Evolutionary conservation across 495 filamentous ascomycete species (phyloP), one percentile per base, ranked within the genome.

Genomic region (Amorphotheca resinae): DNA sequence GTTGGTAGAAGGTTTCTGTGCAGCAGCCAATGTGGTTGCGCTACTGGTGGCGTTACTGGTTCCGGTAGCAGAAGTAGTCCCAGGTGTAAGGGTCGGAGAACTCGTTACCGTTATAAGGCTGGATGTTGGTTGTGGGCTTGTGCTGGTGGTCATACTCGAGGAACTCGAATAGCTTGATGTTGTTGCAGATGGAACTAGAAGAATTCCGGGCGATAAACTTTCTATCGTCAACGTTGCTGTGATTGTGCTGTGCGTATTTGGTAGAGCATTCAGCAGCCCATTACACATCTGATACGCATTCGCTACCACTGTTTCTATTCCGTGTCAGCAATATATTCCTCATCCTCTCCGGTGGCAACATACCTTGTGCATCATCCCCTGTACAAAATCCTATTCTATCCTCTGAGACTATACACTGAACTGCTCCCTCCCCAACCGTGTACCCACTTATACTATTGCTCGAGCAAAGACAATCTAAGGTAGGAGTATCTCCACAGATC

Each of bases 371-470:
- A 37, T 65, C 56, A 9, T 44, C 36, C 2, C 56, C 60, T 33
- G 49, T 42, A 48, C 71, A 75, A 6, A 44, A 45, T 8, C 68
- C 69, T 32, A 61, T 45, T 35, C 52, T 52, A 28, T 36, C 51
- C 51, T 69, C 64, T 16, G 70, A 68, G 35, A 69, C 57, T 9
- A 77, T 67, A 54, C 82, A 87, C 45, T 72, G 69, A 42, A 82
- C 54, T 7, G 72, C 77, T 5, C 68, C 79, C 58, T 85, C 82
- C 9, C 80, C 81, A 36, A 88, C 42, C 0, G 82, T 84, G 44
- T 78, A 78, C 22, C 77, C 79, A 43, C 68, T 70, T 9, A 51
- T 56, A n/a, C 73, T 79, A 34, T 64, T 64, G 30, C 68, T 66
- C 26, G 62, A 60, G 53, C 82, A 87, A 7, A 86, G 62, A 52